Conservation (phyloP, 2,329 filamentous ascomycete species). For the Myriosclerotinia curreyana region DNA sequence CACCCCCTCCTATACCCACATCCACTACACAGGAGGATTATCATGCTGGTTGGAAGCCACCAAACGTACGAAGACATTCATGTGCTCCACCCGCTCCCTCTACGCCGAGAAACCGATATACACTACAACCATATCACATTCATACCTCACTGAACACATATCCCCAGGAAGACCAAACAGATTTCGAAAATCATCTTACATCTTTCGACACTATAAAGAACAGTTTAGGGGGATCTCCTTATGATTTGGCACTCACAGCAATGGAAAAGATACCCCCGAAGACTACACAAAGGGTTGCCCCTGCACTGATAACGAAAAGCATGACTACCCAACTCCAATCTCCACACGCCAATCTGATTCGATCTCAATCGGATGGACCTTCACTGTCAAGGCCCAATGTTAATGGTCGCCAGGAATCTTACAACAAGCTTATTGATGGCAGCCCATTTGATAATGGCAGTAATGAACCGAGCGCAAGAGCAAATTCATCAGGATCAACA, state of each 20-base stretch:
- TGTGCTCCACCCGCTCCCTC: slow-evolving; percentile 10
- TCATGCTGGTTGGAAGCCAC: slow-evolving; percentile 12
- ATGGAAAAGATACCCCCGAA: neutral
- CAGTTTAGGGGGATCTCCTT: slow-evolving; percentile 32
- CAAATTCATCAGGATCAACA: slow-evolving; percentile 14
- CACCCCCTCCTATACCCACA: slow-evolving; percentile 30
- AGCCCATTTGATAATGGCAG: slow-evolving; percentile 10
- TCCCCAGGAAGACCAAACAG: slow-evolving; percentile 23
- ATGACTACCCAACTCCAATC: slow-evolving; percentile 27
- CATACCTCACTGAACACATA: slow-evolving; percentile 8
- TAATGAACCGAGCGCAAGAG: slow-evolving; percentile 9
- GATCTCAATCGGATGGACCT: neutral
- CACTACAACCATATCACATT: slow-evolving; percentile 10
- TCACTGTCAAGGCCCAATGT: slow-evolving; percentile 5
- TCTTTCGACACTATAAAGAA: slow-evolving; percentile 28
- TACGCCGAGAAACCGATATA: slow-evolving; percentile 3
- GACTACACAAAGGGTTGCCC: slow-evolving; percentile 5
- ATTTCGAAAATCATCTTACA: slow-evolving; percentile 34
- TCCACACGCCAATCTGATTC: slow-evolving; percentile 17
- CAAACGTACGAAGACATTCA: slow-evolving; percentile 12
- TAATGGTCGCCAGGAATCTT: slow-evolving; percentile 13
- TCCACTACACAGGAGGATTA: slow-evolving; percentile 25
- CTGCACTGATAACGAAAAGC: slow-evolving; percentile 25
- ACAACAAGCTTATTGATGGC: slow-evolving; percentile 7
- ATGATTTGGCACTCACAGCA: slow-evolving; percentile 28